phyloP scores from a whole-genome alignment of 495 filamentous ascomycete genomes.

The Hypomontagnella submonticulosa region DNA sequence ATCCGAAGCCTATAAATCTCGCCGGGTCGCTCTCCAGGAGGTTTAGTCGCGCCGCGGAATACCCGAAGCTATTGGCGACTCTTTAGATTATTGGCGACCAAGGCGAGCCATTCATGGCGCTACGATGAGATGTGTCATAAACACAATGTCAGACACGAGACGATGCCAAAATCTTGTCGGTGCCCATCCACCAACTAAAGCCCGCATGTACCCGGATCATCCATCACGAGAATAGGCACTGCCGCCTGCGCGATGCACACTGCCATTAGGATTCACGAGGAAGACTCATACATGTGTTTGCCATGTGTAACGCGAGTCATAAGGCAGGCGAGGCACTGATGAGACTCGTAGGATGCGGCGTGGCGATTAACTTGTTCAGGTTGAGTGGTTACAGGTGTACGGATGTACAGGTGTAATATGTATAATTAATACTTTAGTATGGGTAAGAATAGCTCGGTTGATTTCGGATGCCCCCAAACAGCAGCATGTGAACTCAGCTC shows the following conservation, averaged over 20 bases:
- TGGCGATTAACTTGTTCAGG: constrained; percentile 30
- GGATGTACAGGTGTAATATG: no score
- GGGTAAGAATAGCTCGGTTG: constrained; percentile 21
- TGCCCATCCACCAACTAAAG: constrained; percentile 17
- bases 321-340: constrained; percentile 33
- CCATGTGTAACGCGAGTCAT: constrained; percentile 35
- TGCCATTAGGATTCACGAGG: constrained; percentile 29
- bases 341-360: constrained; percentile 31
- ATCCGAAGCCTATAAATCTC: constrained; percentile 19
- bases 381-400: constrained; percentile 23
- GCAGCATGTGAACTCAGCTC: constrained; percentile 18
- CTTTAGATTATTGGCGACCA: constrained; percentile 22
- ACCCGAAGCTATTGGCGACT: constrained; percentile 36
- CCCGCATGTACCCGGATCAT: constrained; percentile 35
- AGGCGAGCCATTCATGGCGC: constrained; percentile 24
- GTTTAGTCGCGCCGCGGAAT: constrained; percentile 29
- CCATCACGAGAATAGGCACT: constrained; percentile 30
- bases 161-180: constrained; percentile 25
- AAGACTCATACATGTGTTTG: constrained; percentile 31
- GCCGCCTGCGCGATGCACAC: constrained; percentile 27
- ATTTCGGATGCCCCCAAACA: constrained; percentile 22
- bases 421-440: constrained; percentile 1
- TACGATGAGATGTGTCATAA: constrained; percentile 21
- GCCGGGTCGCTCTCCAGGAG: constrained; percentile 21
- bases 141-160: constrained; percentile 26